Evolutionary conservation across 2,329 filamentous ascomycete species (phyloP).

Genomic region (Hymenoscyphus fructigenus): DNA sequence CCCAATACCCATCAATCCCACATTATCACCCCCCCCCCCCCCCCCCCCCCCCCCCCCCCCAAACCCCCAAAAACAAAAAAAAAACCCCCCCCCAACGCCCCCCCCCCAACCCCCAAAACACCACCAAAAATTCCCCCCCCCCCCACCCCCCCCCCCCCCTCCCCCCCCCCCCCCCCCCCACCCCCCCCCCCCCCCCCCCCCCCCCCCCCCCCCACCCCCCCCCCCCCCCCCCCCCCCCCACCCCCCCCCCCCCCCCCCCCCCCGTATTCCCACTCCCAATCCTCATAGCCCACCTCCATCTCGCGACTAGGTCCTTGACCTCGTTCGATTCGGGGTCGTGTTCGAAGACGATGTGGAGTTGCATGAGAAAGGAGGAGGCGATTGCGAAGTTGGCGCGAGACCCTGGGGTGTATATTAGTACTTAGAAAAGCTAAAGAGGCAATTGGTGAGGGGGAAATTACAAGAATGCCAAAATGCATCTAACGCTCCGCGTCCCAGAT

Average conservation of each 20-base stretch:
- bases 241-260: slow-evolving; percentile 15
- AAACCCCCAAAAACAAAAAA: too few species aligned
- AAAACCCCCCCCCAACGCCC: too few species aligned
- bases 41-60: too few species aligned
- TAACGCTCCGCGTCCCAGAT: slow-evolving; percentile 30
- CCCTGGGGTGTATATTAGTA: slow-evolving; percentile 22
- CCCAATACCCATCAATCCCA: too few species aligned
- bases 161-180: too few species aligned
- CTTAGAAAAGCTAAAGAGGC: not conserved
- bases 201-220: too few species aligned
- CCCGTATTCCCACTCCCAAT: slow-evolving; percentile 30
- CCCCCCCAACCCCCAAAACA: too few species aligned
- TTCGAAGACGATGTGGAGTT: slow-evolving; percentile 33
- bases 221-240: too few species aligned
- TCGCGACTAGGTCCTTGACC: slow-evolving; percentile 30
- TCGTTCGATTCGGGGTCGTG: slow-evolving; percentile 31
- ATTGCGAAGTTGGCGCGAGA: slow-evolving; percentile 38
- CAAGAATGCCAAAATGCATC: slow-evolving; percentile 37
- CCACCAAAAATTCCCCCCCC: too few species aligned
- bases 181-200: too few species aligned
- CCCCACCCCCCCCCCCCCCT: too few species aligned
- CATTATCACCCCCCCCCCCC: too few species aligned
- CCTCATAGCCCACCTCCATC: slow-evolving; percentile 36
- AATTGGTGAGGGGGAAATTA: slow-evolving; percentile 20
- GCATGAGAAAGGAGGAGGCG: slow-evolving; percentile 37